Evolutionary conservation across 352 stramenopile species (phyloP), one percentile per base, ranked within the genome.

Genomic region (Halophytophthora polymorphica): DNA sequence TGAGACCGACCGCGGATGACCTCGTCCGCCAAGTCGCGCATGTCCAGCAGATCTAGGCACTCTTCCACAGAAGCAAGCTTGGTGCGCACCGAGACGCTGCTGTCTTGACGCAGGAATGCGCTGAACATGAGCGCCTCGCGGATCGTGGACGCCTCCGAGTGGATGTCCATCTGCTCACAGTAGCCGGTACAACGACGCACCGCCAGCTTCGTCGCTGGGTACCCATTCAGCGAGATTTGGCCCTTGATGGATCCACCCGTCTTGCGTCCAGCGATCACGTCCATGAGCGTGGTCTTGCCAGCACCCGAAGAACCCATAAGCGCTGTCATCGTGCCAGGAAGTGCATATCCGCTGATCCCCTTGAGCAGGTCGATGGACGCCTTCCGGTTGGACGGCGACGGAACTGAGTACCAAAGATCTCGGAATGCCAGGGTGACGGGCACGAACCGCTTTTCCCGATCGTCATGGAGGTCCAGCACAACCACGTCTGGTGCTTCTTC

Each of bases 91-190:
- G 64, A 58, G 6, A 77, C 57, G 14, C 40, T 55, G 18, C 55
- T 66, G n/a, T 62, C 51, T 39, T 75, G 65, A 34, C 86, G 67
- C n/a, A 97, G 53, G 49, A 82, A 86, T 2, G 90, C 88, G 28
- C 75, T 91, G 53, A 97, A 97, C 13, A 62, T 61, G 23, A 97
- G 83, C 4, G 85, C 78, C 47, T 97, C 90, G 18, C 86, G 67
- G n/a, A 90, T 83, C 2, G 90, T 97, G 0, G 81, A 41, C 18
- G 38, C 39, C 22, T 66, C 58, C 0, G 58, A 66, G 34, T 66
- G 58, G 7, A 66, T 38, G 2, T 56, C 48, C 45, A 42, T 31
- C 15, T 66, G 58, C 31, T 66, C 58, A 21, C 58, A 60, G 31
- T 77, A 72, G 0, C 65, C 65, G 7, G 65, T 77, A 15, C 49